Evolutionary conservation across 139 green algal genomes (phyloP).

Genomic region (Parachlorella kessleri): DNA sequence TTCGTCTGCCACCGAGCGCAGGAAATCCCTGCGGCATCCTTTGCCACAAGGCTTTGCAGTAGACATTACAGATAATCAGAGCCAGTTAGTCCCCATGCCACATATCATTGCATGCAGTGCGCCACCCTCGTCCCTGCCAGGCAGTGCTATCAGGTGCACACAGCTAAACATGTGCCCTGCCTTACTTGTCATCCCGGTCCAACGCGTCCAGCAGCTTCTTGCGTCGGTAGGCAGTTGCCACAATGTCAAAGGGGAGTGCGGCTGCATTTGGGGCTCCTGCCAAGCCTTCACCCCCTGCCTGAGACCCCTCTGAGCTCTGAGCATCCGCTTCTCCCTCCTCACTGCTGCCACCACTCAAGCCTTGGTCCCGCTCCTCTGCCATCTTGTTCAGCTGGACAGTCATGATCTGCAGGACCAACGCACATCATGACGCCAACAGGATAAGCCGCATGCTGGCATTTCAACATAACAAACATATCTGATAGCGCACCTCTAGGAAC

Average conservation of each 20-base stretch:
- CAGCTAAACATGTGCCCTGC: background rate
- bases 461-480: no score
- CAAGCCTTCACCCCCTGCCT: background rate
- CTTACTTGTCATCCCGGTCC: slow-evolving; percentile 62
- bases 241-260: slow-evolving; percentile 24
- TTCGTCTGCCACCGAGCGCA: slow-evolving; percentile 27
- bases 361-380: slow-evolving; percentile 13
- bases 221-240: slow-evolving; percentile 52
- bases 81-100: no score
- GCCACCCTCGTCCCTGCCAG: no score
- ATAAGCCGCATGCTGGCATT: no score
- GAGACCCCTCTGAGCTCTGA: background rate
- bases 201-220: slow-evolving; percentile 79
- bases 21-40: slow-evolving; percentile 23
- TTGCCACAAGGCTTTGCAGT: no score
- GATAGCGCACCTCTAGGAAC: no score
- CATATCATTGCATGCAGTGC: no score
- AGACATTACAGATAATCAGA: no score
- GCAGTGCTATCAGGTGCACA: no score
- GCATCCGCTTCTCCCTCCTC: background rate
- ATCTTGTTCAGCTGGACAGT: slow-evolving; percentile 51
- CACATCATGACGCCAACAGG: no score
- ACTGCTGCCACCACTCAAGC: slow-evolving; percentile 38
- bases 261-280: background rate
- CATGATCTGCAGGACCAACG: no score